phyloP scores from a whole-genome alignment of 2,329 filamentous ascomycete species.

The Monosporascus ibericus region DNA sequence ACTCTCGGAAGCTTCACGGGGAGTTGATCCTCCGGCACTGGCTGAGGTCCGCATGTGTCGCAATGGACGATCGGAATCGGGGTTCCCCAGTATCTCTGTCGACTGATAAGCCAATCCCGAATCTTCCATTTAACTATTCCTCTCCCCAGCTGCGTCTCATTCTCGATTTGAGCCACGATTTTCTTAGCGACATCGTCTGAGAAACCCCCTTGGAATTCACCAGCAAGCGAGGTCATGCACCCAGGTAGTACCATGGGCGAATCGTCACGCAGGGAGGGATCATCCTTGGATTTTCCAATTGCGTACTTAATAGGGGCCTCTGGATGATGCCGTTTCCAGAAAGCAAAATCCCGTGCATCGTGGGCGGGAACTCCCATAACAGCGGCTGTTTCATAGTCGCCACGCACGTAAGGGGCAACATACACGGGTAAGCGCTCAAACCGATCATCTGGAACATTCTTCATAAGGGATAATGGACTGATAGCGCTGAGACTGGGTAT shows the following conservation, averaged over 20 bases:
- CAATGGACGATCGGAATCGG: slow-evolving; percentile 89
- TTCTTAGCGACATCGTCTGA: slow-evolving; percentile 57
- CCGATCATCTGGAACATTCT: slow-evolving; percentile 41
- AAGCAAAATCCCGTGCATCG: slow-evolving; percentile 70
- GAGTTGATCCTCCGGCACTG: slow-evolving; percentile 69
- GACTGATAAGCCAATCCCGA: slow-evolving; percentile 83
- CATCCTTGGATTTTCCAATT: slow-evolving; percentile 46
- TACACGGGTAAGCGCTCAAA: slow-evolving; percentile 65
- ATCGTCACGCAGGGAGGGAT: slow-evolving; percentile 36
- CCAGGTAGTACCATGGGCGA: slow-evolving; percentile 62
- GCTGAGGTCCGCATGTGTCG: slow-evolving; percentile 66
- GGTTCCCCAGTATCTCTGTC: slow-evolving; percentile 89
- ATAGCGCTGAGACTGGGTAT: slow-evolving; percentile 55
- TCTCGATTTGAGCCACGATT: slow-evolving; percentile 52
- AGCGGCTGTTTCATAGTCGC: slow-evolving; percentile 79
- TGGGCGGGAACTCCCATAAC: slow-evolving; percentile 92
- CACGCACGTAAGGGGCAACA: slow-evolving; percentile 78
- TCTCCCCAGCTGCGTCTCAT: slow-evolving; percentile 50
- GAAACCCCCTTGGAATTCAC: slow-evolving; percentile 55
- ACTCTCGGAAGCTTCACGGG: slow-evolving; percentile 71
- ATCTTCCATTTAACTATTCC: slow-evolving; percentile 71
- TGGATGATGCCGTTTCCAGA: slow-evolving; percentile 67
- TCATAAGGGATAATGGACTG: slow-evolving; percentile 58
- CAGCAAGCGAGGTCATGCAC: slow-evolving; percentile 59
- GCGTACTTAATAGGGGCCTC: slow-evolving; percentile 58